Evolutionary conservation across 805 yeast species (phyloP).

Genomic region (Schwanniomyces yamadae): DNA sequence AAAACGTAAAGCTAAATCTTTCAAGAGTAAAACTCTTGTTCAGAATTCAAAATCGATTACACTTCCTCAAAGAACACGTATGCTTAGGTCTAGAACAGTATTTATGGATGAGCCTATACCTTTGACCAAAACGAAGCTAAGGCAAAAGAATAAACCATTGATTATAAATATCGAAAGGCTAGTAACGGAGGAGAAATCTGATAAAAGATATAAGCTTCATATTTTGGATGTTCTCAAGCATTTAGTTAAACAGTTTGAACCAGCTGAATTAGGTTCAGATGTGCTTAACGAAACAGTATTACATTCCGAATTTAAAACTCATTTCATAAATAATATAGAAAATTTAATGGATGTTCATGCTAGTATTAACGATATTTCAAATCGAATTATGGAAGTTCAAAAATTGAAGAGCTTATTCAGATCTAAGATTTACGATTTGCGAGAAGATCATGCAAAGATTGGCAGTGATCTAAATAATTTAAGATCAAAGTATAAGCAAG

Average conservation of each 20-base stretch:
- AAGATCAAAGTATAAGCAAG: slow-evolving; percentile 18
- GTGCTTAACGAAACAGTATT: slow-evolving; percentile 20
- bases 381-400: slow-evolving; percentile 28
- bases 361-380: slow-evolving; percentile 29
- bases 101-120: slow-evolving; percentile 9
- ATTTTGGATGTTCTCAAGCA: slow-evolving; percentile 39
- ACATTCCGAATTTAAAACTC: slow-evolving; percentile 32
- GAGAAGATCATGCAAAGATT: slow-evolving; percentile 28
- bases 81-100: slow-evolving; percentile 2
- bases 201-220: slow-evolving; percentile 26
- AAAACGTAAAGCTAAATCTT: too few relatives aligned
- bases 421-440: slow-evolving; percentile 26
- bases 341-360: slow-evolving; percentile 35
- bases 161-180: slow-evolving; percentile 29
- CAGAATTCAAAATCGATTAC: too few relatives aligned
- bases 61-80: background rate
- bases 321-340: slow-evolving; percentile 25
- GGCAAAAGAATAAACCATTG: slow-evolving; percentile 29
- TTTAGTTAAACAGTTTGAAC: slow-evolving; percentile 28
- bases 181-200: slow-evolving; percentile 17
- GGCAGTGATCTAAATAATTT: slow-evolving; percentile 31
- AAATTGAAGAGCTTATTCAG: slow-evolving; percentile 32
- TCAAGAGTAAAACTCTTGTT: too few relatives aligned
- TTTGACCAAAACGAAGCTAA: slow-evolving; percentile 16
- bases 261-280: slow-evolving; percentile 13